These are phyloP conservation scores for Plenodomus biglobosus DNA, from an alignment of 2,329 filamentous ascomycete genomes.

Conservation along the genomic window DNA sequence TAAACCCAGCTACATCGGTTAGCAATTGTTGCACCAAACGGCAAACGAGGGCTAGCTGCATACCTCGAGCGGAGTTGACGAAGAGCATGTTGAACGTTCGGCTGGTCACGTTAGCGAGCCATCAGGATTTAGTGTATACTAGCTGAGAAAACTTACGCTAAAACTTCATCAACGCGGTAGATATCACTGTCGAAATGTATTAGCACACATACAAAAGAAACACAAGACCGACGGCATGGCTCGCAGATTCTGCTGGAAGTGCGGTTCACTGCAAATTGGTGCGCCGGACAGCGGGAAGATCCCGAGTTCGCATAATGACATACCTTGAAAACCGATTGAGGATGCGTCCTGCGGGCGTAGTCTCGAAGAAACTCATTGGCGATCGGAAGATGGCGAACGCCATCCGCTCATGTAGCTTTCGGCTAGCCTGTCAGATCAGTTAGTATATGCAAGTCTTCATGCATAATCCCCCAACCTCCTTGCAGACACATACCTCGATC, in stretches of 20 bases:
- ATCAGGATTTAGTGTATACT: not conserved
- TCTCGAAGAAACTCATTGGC: constrained; percentile 99
- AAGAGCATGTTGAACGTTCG: constrained; percentile 94
- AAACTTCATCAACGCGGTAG: constrained; percentile 84
- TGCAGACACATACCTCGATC: constrained; percentile 71
- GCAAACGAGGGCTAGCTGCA: constrained; percentile 19
- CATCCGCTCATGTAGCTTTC: constrained; percentile 97
- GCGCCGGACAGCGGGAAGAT: constrained; percentile 7
- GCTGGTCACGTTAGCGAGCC: constrained; percentile 39
- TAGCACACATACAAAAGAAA: not conserved
- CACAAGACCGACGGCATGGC: not conserved
- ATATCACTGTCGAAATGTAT: constrained; percentile 59
- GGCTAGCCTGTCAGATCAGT: constrained; percentile 66
- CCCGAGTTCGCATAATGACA: constrained; percentile 34
- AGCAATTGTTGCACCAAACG: constrained; percentile 21
- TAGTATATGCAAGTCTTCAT: constrained; percentile 17
- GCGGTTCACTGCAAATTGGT: constrained; percentile 4
- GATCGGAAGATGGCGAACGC: constrained; percentile 95
- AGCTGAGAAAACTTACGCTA: constrained; percentile 59
- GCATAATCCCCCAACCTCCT: not conserved
- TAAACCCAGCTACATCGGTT: constrained; percentile 63
- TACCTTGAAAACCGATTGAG: constrained; percentile 93
- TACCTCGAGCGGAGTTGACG: constrained; percentile 53
- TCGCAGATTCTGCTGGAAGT: not conserved
- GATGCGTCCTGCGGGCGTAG: constrained; percentile 92